Percentiles rank a stretch among this genome's conserved stretches.
Conservation (phyloP, 371 early-diverging fungal genomes). For the Lichtheimia ramosa region DNA sequence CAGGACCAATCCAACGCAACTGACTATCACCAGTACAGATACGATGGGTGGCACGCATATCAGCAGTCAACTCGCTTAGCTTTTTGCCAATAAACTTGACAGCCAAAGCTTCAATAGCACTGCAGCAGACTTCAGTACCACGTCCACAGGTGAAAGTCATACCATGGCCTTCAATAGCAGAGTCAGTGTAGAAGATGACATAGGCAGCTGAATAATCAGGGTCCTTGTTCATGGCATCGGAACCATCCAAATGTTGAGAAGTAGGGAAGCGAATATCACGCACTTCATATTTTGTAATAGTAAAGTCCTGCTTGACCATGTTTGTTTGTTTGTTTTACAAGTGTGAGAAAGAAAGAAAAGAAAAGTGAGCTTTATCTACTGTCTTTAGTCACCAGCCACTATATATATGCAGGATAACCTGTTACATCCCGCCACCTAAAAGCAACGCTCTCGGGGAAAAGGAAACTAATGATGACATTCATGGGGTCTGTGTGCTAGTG, state of each 20-base stretch:
- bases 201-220: conserved; percentile 58
- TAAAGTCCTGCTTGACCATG: conserved; percentile 18
- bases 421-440: too few relatives aligned
- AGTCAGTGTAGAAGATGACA: conserved; percentile 46
- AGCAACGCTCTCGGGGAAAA: conserved; percentile 12
- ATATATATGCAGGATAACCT: too few relatives aligned
- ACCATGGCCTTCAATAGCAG: conserved; percentile 43
- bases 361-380: too few relatives aligned
- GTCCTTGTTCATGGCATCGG: conserved; percentile 58
- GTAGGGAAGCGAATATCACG: conserved; percentile 55
- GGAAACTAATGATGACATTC: not conserved
- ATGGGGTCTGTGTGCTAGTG: too few relatives aligned
- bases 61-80: conserved; percentile 25
- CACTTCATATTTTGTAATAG: conserved; percentile 44
- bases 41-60: conserved; percentile 49
- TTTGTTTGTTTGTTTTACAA: not conserved
- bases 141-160: conserved; percentile 56
- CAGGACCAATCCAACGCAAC: conserved; percentile 56
- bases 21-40: conserved; percentile 54
- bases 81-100: conserved; percentile 41
- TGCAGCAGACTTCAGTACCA: conserved; percentile 47
- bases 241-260: conserved; percentile 44
- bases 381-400: too few relatives aligned
- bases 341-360: conserved; percentile 4
- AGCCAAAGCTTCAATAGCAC: conserved; percentile 44